These are phyloP conservation scores for Aspergillus hancockii DNA, from an alignment of 495 filamentous ascomycete genomes.

Conservation along the genomic window DNA sequence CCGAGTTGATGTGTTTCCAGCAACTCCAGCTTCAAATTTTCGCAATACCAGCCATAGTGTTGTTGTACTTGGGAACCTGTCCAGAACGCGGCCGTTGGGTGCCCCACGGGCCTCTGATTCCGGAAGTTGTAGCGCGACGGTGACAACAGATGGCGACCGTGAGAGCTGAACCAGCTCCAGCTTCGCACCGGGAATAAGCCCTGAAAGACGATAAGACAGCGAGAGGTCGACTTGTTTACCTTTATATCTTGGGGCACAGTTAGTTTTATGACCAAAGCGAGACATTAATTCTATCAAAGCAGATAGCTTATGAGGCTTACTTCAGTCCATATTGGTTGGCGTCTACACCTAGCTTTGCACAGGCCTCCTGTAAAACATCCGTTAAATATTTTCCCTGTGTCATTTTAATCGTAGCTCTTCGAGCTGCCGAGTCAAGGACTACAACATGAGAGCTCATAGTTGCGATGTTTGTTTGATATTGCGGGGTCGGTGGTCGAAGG, in stretches of 20 bases:
- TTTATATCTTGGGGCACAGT: conserved; percentile 58
- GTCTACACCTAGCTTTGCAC: conserved; percentile 70
- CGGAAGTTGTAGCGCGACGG: conserved; percentile 80
- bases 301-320: conserved; percentile 44
- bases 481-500: conserved; percentile 21
- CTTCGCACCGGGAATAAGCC: conserved; percentile 82
- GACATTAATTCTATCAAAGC: neutral
- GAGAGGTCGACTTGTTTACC: conserved; percentile 84
- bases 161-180: conserved; percentile 87
- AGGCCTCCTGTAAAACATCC: conserved; percentile 85
- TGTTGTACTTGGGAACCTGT: conserved; percentile 82
- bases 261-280: conserved; percentile 9
- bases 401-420: conserved; percentile 77
- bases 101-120: conserved; percentile 59
- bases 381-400: conserved; percentile 75
- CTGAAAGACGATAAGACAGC: conserved; percentile 80
- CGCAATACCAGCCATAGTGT: conserved; percentile 85
- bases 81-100: conserved; percentile 63
- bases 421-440: conserved; percentile 75
- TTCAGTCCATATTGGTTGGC: conserved; percentile 79
- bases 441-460: conserved; percentile 87
- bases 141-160: conserved; percentile 77
- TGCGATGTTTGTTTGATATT: conserved; percentile 19
- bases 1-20: conserved; percentile 51
- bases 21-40: conserved; percentile 75